phyloP scores from a whole-genome alignment of 768 basidiomycete species.

The Amylocystis lapponica region DNA sequence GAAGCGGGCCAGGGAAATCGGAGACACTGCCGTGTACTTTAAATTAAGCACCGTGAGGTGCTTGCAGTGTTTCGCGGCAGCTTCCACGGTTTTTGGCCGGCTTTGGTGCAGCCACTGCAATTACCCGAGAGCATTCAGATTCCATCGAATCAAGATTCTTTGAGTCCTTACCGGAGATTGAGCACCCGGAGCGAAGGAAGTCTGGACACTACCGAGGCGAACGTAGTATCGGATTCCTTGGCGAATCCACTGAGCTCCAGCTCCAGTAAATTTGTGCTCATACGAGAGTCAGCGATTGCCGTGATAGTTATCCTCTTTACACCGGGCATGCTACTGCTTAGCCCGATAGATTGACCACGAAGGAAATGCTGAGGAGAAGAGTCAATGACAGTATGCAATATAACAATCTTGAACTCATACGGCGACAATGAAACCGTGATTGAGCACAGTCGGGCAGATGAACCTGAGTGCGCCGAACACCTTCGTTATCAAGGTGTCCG shows the following conservation, averaged over 20 bases:
- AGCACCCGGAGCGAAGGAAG: slow-evolving; percentile 42
- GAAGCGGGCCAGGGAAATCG: slow-evolving; percentile 41
- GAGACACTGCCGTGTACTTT: slow-evolving; percentile 53
- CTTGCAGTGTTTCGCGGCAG: slow-evolving; percentile 36
- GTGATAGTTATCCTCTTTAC: slow-evolving; percentile 45
- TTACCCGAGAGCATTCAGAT: no score
- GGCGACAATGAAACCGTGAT: slow-evolving; percentile 48
- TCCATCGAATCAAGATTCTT: no score
- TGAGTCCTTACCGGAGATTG: slow-evolving; percentile 48
- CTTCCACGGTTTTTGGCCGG: slow-evolving; percentile 42
- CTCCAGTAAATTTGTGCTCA: slow-evolving; percentile 30
- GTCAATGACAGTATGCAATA: neutral
- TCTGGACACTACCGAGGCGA: slow-evolving; percentile 43
- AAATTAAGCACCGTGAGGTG: slow-evolving; percentile 47
- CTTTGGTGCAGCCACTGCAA: slow-evolving; percentile 56
- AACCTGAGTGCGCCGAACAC: slow-evolving; percentile 47
- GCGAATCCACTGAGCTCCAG: slow-evolving; percentile 48
- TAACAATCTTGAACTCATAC: slow-evolving; percentile 29
- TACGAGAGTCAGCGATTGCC: slow-evolving; percentile 30
- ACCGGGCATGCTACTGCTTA: slow-evolving; percentile 46
- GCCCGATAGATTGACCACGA: slow-evolving; percentile 42
- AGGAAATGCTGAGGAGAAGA: slow-evolving; percentile 46
- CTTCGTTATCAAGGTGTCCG: slow-evolving; percentile 44
- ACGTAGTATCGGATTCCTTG: slow-evolving; percentile 44
- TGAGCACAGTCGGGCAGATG: slow-evolving; percentile 46